These are phyloP conservation scores for Trichosporon coremiiforme DNA, from an alignment of 1,284 basidiomycete genomes.

Conservation along the genomic window DNA sequence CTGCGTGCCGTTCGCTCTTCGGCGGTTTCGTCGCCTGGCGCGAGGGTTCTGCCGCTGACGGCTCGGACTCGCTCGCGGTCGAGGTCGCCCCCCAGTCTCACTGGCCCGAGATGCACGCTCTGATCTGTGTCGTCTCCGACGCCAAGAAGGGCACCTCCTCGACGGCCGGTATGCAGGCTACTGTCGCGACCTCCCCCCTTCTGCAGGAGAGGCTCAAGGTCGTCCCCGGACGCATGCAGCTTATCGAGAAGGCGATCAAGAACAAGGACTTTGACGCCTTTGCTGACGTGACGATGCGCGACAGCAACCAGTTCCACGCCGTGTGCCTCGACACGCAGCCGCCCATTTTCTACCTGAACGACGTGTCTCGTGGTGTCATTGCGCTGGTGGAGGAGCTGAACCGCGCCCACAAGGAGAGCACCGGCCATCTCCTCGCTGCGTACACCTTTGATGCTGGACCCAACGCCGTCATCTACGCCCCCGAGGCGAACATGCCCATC, in stretches of 20 bases:
- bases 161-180: slow-evolving; percentile 95
- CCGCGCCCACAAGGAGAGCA: slow-evolving; percentile 68
- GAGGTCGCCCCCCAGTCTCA: slow-evolving; percentile 81
- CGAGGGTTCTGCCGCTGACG: slow-evolving; percentile 69
- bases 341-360: slow-evolving; percentile 99
- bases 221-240: slow-evolving; percentile 84
- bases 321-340: slow-evolving; percentile 95
- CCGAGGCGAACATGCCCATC: slow-evolving; percentile 72
- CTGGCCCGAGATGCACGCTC: slow-evolving; percentile 94
- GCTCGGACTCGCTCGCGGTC: slow-evolving; percentile 83
- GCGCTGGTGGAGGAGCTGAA: slow-evolving; percentile 90
- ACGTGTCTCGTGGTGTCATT: slow-evolving; percentile 85
- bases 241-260: slow-evolving; percentile 78
- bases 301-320: slow-evolving; percentile 98
- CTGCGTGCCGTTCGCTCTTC: slow-evolving; percentile 94
- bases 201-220: slow-evolving; percentile 88
- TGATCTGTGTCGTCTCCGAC: slow-evolving; percentile 96
- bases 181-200: slow-evolving; percentile 88
- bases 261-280: slow-evolving; percentile 84
- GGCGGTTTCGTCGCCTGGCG: slow-evolving; percentile 98
- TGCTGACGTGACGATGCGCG: slow-evolving; percentile 89
- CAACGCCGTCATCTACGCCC: slow-evolving; percentile 96
- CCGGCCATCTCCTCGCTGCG: slow-evolving; percentile 75
- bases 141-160: slow-evolving; percentile 96
- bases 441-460: slow-evolving; percentile 99